phyloP scores from a whole-genome alignment of 2,329 filamentous ascomycete genomes.

The Botrytis porri region DNA sequence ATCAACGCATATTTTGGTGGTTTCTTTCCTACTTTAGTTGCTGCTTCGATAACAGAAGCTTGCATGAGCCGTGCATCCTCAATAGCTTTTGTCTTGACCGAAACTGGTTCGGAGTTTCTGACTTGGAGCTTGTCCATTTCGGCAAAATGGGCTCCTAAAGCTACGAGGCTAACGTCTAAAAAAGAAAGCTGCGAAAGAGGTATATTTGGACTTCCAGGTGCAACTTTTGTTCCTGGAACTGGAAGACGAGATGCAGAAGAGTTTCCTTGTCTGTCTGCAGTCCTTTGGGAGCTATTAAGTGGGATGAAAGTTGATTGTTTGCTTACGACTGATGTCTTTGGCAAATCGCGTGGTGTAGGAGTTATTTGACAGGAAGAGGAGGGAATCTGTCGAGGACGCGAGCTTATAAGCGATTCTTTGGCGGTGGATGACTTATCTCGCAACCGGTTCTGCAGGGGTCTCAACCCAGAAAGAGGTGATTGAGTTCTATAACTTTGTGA shows the following conservation, averaged over 20 bases:
- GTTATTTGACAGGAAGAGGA: background rate
- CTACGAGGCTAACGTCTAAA: constrained; percentile 19
- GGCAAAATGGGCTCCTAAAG: constrained; percentile 13
- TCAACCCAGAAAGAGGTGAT: background rate
- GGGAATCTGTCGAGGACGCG: background rate
- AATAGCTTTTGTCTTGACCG: constrained; percentile 39
- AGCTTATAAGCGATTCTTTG: background rate
- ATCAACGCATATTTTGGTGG: constrained; percentile 65
- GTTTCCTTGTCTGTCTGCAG: background rate
- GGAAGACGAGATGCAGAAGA: background rate
- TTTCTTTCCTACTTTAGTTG: constrained; percentile 56
- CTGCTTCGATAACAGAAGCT: constrained; percentile 59
- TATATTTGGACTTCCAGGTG: background rate
- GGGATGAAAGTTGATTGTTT: background rate
- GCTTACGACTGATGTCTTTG: background rate
- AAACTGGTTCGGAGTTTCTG: constrained; percentile 22
- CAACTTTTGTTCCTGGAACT: background rate
- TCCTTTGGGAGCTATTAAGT: background rate
- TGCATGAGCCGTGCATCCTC: constrained; percentile 72
- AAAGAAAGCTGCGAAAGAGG: background rate
- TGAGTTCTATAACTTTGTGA: background rate
- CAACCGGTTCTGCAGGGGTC: background rate
- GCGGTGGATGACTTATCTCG: background rate
- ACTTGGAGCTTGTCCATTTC: constrained; percentile 24
- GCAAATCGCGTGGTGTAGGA: background rate